A percentile compares a stretch with the other conserved stretches of the same genome.
phyloP scores from a whole-genome alignment of 2,329 filamentous ascomycete genomes.

The Penicillium sp. region DNA sequence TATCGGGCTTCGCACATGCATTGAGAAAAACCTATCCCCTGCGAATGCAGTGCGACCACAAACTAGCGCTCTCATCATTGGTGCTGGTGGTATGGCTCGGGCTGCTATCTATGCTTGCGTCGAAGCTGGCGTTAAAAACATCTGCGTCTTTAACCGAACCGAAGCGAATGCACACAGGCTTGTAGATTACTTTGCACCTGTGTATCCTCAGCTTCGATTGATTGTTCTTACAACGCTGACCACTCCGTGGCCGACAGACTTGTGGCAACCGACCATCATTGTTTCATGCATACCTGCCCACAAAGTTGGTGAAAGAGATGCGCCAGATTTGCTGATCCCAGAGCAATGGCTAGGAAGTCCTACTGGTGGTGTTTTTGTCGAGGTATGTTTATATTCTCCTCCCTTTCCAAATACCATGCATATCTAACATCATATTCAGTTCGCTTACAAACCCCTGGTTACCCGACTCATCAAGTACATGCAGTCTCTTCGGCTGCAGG shows the following conservation, averaged over 20 bases:
- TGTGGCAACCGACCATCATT: conserved; percentile 36
- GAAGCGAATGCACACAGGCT: conserved; percentile 32
- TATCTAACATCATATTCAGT: conserved; percentile 18
- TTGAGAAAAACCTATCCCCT: conserved; percentile 68
- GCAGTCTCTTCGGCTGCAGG: conserved; percentile 31
- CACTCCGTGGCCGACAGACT: conserved; percentile 30
- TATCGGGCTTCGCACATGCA: conserved; percentile 71
- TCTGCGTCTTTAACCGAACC: conserved; percentile 38
- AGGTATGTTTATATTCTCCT: conserved; percentile 25
- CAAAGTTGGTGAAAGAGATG: conserved; percentile 31
- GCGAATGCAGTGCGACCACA: conserved; percentile 60
- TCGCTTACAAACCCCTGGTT: conserved; percentile 39
- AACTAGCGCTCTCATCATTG: conserved; percentile 58
- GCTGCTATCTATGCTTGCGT: conserved; percentile 40
- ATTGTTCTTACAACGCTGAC: conserved; percentile 26
- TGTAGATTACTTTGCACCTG: conserved; percentile 31
- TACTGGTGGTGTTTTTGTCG: conserved; percentile 39
- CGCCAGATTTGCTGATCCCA: conserved; percentile 33
- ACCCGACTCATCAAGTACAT: conserved; percentile 34
- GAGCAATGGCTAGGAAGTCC: conserved; percentile 36
- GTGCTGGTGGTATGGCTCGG: conserved; percentile 52
- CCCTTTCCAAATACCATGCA: neutral
- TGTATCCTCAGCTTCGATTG: conserved; percentile 16
- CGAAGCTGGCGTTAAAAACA: conserved; percentile 34
- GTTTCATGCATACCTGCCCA: conserved; percentile 37